Percentiles rank a stretch among this genome's conserved stretches.
phyloP scores from a whole-genome alignment of 495 filamentous ascomycete genomes.

The Neurospora sp. region DNA sequence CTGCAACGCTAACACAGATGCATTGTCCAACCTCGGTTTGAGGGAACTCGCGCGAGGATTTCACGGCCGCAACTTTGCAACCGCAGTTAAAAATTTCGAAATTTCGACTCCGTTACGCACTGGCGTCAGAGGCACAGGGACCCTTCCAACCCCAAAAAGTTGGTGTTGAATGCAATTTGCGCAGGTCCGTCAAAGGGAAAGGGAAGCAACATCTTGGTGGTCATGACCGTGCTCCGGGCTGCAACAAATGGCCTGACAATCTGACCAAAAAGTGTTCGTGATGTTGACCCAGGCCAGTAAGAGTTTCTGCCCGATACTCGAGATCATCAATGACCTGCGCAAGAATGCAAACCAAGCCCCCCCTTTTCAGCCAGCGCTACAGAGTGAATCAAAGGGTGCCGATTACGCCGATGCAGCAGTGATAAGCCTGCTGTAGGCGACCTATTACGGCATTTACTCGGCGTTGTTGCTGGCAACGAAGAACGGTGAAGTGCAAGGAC shows the following conservation, averaged over 20 bases:
- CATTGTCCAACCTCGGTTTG: slow-evolving; percentile 11
- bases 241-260: background rate
- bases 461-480: background rate
- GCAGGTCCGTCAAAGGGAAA: background rate
- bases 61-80: background rate
- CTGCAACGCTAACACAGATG: background rate
- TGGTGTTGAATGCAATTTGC: background rate
- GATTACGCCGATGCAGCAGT: background rate
- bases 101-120: background rate
- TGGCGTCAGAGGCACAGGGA: background rate
- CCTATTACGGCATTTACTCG: background rate
- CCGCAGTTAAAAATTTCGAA: background rate
- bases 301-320: background rate
- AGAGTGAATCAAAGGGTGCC: background rate
- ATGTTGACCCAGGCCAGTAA: background rate
- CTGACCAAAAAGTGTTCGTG: background rate
- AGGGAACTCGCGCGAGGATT: slow-evolving; percentile 2
- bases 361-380: background rate
- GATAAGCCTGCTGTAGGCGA: background rate
- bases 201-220: background rate
- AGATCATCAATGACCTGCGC: background rate
- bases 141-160: background rate
- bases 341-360: background rate
- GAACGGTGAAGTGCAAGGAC: background rate
- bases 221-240: background rate